Evolutionary conservation across 2,329 filamentous ascomycete genomes (phyloP).

Genomic region (Westerdykella sp.): DNA sequence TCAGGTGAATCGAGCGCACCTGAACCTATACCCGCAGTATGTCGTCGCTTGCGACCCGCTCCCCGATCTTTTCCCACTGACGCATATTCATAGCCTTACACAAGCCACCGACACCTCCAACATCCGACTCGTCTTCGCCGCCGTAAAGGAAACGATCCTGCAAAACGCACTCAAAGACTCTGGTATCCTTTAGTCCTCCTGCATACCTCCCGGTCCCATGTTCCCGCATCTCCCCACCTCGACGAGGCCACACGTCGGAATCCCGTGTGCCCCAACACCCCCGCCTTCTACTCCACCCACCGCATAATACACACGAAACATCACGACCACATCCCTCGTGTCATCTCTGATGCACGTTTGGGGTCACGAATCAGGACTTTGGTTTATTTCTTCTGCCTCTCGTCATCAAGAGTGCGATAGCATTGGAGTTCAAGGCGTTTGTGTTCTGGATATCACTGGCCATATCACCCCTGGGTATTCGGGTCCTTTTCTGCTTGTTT

Average conservation of each 20-base stretch:
- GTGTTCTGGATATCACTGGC: neutral
- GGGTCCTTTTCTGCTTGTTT: constrained; percentile 7
- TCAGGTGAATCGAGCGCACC: constrained; percentile 91
- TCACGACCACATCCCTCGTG: constrained; percentile 29
- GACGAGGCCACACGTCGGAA: constrained; percentile 16
- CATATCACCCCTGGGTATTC: constrained; percentile 16
- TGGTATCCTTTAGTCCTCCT: constrained; percentile 62
- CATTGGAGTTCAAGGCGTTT: constrained; percentile 34
- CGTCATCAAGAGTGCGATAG: constrained; percentile 29
- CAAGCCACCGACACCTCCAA: constrained; percentile 99
- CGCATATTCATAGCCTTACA: constrained; percentile 71
- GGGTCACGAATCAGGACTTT: constrained; percentile 29
- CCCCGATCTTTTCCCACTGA: constrained; percentile 9
- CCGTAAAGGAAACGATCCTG: constrained; percentile 96
- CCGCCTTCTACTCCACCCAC: constrained; percentile 8
- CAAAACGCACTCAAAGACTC: constrained; percentile 98
- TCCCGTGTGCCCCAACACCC: constrained; percentile 27
- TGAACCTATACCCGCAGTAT: constrained; percentile 93
- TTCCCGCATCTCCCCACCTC: constrained; percentile 3
- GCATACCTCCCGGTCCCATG: neutral
- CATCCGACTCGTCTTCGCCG: constrained; percentile 93
- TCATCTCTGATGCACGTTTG: constrained; percentile 23
- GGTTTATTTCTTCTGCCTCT: constrained; percentile 34
- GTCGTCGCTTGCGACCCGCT: neutral
- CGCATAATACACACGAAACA: constrained; percentile 34